These are phyloP conservation scores for Leucogyrophana mollusca DNA, from an alignment of 768 basidiomycete species.

Conservation along the genomic window DNA sequence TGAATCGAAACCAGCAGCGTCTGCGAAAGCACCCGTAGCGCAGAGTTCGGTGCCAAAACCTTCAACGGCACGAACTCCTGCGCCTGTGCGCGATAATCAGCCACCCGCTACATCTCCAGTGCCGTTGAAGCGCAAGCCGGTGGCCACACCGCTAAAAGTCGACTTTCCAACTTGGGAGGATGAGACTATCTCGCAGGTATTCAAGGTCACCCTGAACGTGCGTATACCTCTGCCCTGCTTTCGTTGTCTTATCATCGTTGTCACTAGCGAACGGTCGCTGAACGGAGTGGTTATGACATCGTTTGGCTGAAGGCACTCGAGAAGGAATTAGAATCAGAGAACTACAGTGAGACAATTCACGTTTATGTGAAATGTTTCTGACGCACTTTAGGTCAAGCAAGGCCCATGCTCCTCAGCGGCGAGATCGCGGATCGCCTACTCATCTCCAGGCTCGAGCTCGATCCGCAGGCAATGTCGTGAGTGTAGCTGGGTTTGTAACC, in stretches of 20 bases:
- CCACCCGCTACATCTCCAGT: slow-evolving; percentile 31
- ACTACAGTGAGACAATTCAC: slow-evolving; percentile 36
- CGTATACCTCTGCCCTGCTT: slow-evolving; percentile 23
- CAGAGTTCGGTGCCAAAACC: slow-evolving; percentile 37
- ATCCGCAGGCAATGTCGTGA: slow-evolving; percentile 70
- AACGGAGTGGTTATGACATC: slow-evolving; percentile 59
- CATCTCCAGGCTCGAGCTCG: slow-evolving; percentile 80
- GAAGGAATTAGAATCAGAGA: slow-evolving; percentile 65
- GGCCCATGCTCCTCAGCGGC: slow-evolving; percentile 43
- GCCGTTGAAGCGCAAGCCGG: slow-evolving; percentile 49
- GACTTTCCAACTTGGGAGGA: slow-evolving; percentile 71
- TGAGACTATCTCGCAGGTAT: slow-evolving; percentile 60
- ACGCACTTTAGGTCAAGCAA: slow-evolving; percentile 20
- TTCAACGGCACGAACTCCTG: slow-evolving; percentile 18
- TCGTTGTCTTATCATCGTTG: not conserved
- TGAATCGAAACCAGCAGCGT: slow-evolving; percentile 22
- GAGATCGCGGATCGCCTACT: slow-evolving; percentile 76
- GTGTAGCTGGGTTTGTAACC: slow-evolving; percentile 21
- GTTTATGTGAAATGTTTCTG: not conserved
- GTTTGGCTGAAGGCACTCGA: slow-evolving; percentile 84
- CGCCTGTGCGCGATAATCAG: slow-evolving; percentile 27
- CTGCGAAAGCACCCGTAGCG: slow-evolving; percentile 24
- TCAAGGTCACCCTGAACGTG: slow-evolving; percentile 82
- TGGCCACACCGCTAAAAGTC: slow-evolving; percentile 38
- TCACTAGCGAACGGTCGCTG: slow-evolving; percentile 54